phyloP scores from a whole-genome alignment of 257 asterid species.

The Mitragyna speciosa region DNA sequence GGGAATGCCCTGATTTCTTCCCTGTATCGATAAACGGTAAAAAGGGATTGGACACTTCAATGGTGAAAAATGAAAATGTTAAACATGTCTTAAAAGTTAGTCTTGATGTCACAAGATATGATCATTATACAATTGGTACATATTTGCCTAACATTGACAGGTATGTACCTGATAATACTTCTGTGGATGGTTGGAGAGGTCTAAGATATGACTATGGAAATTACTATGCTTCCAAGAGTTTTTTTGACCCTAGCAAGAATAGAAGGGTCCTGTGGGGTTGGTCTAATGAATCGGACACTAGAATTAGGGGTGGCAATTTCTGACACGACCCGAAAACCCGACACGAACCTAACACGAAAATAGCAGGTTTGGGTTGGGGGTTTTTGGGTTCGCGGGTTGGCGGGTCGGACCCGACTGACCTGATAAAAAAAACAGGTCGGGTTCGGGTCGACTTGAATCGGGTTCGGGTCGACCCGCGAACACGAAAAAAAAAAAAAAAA shows the following conservation, averaged over 20 bases:
- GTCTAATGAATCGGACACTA: conserved; percentile 56
- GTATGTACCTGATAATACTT: conserved; percentile 36
- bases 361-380: too few relatives aligned
- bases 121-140: conserved; percentile 48
- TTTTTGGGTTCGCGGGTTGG: too few relatives aligned
- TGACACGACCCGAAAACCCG: too few relatives aligned
- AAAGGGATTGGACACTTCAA: too few relatives aligned
- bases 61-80: conserved; percentile 4
- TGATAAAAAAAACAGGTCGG: too few relatives aligned
- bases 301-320: too few relatives aligned
- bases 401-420: too few relatives aligned
- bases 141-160: conserved; percentile 26
- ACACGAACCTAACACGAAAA: too few relatives aligned
- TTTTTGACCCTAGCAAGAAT: conserved; percentile 40
- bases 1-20: conserved; percentile 59
- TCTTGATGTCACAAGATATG: conserved; percentile 42
- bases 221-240: conserved; percentile 53
- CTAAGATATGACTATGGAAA: conserved; percentile 52
- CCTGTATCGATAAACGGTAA: conserved; percentile 29
- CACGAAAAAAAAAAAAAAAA: too few relatives aligned
- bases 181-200: conserved; percentile 43
- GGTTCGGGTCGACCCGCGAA: too few relatives aligned
- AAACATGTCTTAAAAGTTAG: conserved; percentile 43
- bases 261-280: conserved; percentile 54
- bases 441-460: too few relatives aligned